Base-by-base conservation (phyloP, 139 green algal genomes). In the Chlamydomonas schloesseri region DNA sequence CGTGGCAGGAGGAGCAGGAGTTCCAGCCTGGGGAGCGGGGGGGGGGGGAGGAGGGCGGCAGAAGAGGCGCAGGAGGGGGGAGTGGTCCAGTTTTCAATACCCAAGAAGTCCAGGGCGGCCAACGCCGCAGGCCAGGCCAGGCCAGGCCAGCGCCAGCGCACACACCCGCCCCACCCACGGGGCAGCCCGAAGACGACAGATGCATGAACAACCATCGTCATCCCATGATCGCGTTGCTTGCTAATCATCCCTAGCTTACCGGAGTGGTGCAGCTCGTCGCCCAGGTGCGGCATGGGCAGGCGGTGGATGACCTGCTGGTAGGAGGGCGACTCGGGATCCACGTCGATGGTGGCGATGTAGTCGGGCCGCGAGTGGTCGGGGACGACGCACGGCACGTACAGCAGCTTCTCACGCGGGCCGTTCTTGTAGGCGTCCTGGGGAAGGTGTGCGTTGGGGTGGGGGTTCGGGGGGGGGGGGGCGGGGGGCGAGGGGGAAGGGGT, bases 181-280 rank as follows among this genome's bases (percentile, higher is more conserved):
- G n/a, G n/a, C n/a, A n/a, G n/a, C n/a, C n/a, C n/a, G n/a, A n/a
- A n/a, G n/a, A n/a, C n/a, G n/a, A n/a, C n/a, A n/a, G n/a, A n/a
- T n/a, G n/a, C n/a, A n/a, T n/a, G n/a, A n/a, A n/a, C n/a, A n/a
- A n/a, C n/a, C n/a, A n/a, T n/a, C n/a, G n/a, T n/a, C n/a, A n/a
- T n/a, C n/a, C n/a, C n/a, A n/a, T n/a, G n/a, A n/a, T n/a, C n/a
- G n/a, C n/a, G n/a, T n/a, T n/a, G n/a, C n/a, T n/a, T n/a, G n/a
- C n/a, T n/a, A n/a, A n/a, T n/a, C n/a, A n/a, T n/a, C n/a, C n/a
- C n/a, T 26, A 64, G 29, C 88, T 72, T 69, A 91, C 94, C 94
- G 42, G 80, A 91, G 88, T 98, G 96, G 81, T 98, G 96, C 75
- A 98, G 88, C 93, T 98, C 96, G 72, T 98, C 96, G 0, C 93